These are phyloP conservation scores for Nothophoma quercina DNA, from an alignment of 2,329 filamentous ascomycete species.

Conservation along the genomic window DNA sequence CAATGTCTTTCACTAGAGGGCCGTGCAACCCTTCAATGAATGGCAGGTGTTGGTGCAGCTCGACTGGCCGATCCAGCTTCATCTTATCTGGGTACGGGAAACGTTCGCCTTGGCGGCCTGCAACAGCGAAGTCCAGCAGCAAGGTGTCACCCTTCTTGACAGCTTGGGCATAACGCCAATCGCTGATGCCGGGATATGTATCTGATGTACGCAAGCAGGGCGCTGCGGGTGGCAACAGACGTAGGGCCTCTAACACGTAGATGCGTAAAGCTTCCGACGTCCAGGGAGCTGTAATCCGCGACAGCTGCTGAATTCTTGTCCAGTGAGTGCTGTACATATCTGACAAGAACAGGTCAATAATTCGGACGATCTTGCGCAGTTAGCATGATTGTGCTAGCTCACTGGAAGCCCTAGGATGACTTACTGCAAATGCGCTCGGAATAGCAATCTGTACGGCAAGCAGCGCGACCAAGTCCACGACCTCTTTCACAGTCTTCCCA, in stretches of 20 bases:
- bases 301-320: background rate
- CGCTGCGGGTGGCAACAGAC: background rate
- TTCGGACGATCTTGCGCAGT: background rate
- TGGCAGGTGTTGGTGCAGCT: slow-evolving; percentile 11
- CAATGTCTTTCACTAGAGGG: slow-evolving; percentile 13
- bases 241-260: background rate
- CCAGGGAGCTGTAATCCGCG: background rate
- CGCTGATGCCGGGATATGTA: slow-evolving; percentile 1
- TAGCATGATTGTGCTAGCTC: no score
- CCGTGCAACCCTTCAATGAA: slow-evolving; percentile 15
- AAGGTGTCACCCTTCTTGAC: slow-evolving; percentile 12
- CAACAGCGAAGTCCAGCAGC: slow-evolving; percentile 13
- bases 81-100: slow-evolving; percentile 19
- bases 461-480: no score
- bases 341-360: background rate
- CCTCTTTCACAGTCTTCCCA: background rate
- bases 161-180: slow-evolving; percentile 2
- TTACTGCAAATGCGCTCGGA: no score
- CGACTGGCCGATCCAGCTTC: slow-evolving; percentile 17
- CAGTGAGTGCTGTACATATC: background rate
- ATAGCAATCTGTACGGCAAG: no score
- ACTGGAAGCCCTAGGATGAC: no score
- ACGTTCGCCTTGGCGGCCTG: slow-evolving; percentile 10
- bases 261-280: background rate
- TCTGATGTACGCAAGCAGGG: slow-evolving; percentile 9